Percentiles rank a stretch among this genome's conserved stretches.
Evolutionary conservation across 805 yeast species (phyloP).

Genomic region (Maudiozyma serrabonitensis): DNA sequence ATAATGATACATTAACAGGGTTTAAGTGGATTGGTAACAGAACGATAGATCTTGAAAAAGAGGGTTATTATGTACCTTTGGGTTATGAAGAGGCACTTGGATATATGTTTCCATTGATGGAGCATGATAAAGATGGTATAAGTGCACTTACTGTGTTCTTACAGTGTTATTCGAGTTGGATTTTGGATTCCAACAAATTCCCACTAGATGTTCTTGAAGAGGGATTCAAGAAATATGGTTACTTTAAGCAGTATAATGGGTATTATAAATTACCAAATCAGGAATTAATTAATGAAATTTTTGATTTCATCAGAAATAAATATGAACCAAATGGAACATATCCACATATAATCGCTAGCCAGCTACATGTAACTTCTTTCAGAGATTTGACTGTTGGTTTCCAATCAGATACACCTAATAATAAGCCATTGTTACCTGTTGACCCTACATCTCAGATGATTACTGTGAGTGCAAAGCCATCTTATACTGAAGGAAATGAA

Average conservation of each 20-base stretch:
- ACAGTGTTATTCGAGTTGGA: slow-evolving; percentile 54
- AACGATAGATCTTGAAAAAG: slow-evolving; percentile 57
- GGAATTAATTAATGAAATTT: slow-evolving; percentile 42
- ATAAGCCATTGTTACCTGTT: slow-evolving; percentile 56
- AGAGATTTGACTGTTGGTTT: slow-evolving; percentile 78
- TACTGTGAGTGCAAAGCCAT: slow-evolving; percentile 42
- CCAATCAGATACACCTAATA: slow-evolving; percentile 55
- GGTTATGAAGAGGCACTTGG: slow-evolving; percentile 96
- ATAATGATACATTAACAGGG: slow-evolving; percentile 82
- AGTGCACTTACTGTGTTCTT: slow-evolving; percentile 69
- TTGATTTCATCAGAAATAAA: slow-evolving; percentile 40
- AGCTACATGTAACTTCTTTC: slow-evolving; percentile 51
- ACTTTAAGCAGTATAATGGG: slow-evolving; percentile 77
- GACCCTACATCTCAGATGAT: slow-evolving; percentile 81
- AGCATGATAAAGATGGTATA: slow-evolving; percentile 87
- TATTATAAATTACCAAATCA: slow-evolving; percentile 63
- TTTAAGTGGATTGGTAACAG: slow-evolving; percentile 96
- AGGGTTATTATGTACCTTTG: slow-evolving; percentile 70
- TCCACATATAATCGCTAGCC: slow-evolving; percentile 46
- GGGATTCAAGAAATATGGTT: slow-evolving; percentile 63
- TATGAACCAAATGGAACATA: slow-evolving; percentile 17
- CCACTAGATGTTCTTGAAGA: slow-evolving; percentile 41
- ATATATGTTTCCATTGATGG: slow-evolving; percentile 69
- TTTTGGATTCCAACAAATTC: slow-evolving; percentile 16
- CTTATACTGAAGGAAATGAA: slow-evolving; percentile 21